Evolutionary conservation across 495 filamentous ascomycete genomes (phyloP).

Genomic region (Penicillium goetzii): DNA sequence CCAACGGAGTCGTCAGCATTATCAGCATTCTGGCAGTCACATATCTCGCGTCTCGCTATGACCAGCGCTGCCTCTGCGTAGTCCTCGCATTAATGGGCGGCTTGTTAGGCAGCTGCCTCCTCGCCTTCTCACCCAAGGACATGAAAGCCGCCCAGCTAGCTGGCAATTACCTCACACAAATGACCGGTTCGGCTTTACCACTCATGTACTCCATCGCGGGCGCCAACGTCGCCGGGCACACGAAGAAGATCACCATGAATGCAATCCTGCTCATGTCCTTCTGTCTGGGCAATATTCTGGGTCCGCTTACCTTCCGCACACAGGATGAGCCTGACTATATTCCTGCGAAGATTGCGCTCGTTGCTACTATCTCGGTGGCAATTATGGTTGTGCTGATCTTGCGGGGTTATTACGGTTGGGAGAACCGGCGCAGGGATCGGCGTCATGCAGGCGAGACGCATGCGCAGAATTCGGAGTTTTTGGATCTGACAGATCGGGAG

Average conservation of each 20-base stretch:
- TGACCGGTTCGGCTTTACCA: constrained; percentile 43
- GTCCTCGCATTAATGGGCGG: constrained; percentile 39
- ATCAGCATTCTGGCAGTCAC: constrained; percentile 56
- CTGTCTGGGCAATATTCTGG: constrained; percentile 63
- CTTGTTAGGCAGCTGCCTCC: constrained; percentile 59
- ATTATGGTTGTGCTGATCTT: constrained; percentile 42
- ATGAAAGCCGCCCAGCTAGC: constrained; percentile 40
- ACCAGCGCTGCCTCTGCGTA: constrained; percentile 56
- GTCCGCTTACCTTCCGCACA: constrained; percentile 57
- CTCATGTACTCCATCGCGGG: constrained; percentile 48
- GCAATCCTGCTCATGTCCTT: constrained; percentile 63
- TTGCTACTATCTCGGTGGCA: constrained; percentile 49
- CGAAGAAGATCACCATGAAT: constrained; percentile 58
- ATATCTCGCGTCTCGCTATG: constrained; percentile 40
- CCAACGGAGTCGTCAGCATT: constrained; percentile 62
- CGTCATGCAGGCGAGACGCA: constrained; percentile 20
- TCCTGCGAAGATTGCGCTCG: constrained; percentile 65
- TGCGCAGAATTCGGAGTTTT: constrained; percentile 36
- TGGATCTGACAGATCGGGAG: constrained; percentile 44
- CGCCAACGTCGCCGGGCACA: constrained; percentile 52
- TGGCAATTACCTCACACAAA: constrained; percentile 46
- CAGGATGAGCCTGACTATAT: constrained; percentile 50
- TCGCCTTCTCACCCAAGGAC: constrained; percentile 56
- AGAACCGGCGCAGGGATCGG: constrained; percentile 46
- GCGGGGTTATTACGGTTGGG: constrained; percentile 48